Evolutionary conservation across 106 monocot species (phyloP).

Genomic region (Platanthera guangdongensis): DNA sequence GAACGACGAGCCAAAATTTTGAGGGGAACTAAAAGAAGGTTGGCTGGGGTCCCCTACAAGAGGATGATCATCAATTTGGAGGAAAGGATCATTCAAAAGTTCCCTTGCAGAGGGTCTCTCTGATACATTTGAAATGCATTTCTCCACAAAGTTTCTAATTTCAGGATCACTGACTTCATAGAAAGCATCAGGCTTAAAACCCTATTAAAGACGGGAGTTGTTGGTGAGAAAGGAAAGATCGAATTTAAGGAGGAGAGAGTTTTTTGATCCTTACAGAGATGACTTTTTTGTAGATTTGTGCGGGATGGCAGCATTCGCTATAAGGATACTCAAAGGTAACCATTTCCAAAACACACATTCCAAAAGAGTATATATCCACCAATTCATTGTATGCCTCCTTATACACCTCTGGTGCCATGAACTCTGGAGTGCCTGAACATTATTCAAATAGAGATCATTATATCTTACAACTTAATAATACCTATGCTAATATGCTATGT

Average conservation of each 20-base stretch:
- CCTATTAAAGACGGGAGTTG: slow-evolving; percentile 16
- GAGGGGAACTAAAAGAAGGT: slow-evolving; percentile 16
- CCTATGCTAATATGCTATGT: too few relatives aligned
- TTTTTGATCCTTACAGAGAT: slow-evolving; percentile 12
- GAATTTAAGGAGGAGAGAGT: not conserved
- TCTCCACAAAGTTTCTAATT: slow-evolving; percentile 52
- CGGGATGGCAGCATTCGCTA: slow-evolving; percentile 16
- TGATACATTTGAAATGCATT: slow-evolving; percentile 38
- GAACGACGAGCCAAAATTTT: slow-evolving; percentile 9
- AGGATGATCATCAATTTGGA: slow-evolving; percentile 24
- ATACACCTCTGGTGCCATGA: slow-evolving; percentile 28
- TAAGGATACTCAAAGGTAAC: slow-evolving; percentile 27
- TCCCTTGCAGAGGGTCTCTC: slow-evolving; percentile 38
- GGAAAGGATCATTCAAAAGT: slow-evolving; percentile 54
- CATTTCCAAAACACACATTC: slow-evolving; percentile 26
- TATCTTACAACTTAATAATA: not conserved
- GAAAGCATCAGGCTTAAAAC: slow-evolving; percentile 41
- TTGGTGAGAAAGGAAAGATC: not conserved
- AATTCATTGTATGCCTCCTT: slow-evolving; percentile 25
- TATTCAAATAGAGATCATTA: not conserved
- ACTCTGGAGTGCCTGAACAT: slow-evolving; percentile 19
- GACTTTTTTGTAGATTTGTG: slow-evolving; percentile 24
- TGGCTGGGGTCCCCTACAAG: slow-evolving; percentile 17
- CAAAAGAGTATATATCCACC: slow-evolving; percentile 27
- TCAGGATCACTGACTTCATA: slow-evolving; percentile 37